Evolutionary conservation across 768 basidiomycete genomes (phyloP), one percentile per base, ranked within the genome.

Genomic region (Xerocomellus dryophilus): DNA sequence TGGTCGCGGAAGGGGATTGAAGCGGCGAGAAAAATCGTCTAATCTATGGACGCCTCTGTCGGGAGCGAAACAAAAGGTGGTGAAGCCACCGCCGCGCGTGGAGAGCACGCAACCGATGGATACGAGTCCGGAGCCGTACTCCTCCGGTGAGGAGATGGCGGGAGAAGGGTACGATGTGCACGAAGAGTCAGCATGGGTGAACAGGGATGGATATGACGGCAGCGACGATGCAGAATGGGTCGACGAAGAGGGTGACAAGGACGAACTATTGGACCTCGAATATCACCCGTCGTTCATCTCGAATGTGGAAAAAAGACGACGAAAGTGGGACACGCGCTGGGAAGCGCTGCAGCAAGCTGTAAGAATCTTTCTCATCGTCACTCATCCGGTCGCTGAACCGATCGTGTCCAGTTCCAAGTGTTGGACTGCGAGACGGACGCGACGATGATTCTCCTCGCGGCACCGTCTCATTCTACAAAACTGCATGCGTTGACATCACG

Each of bases 31-130:
- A 56, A 67, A 64, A 35, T 72, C 75, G 5, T 40, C 56, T 9
- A 75, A 76, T 53, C 54, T 78, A 18, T 67, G 73, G 29, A 56
- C 55, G 35, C 59, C 63, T 18, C 43, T 38, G 1, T 44, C 61
- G 11, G 62, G 49, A 14, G 23, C 47, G 12, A 66, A 67, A 32
- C 67, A 62, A 35, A 68, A 76, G 47, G 32, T 9, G 47, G 70
- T 84, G 34, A 83, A 83, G 63, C 85, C 84, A 1, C 89, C 89
- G 1, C 88, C 86, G 10, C 77, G 89, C 12, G 89, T 91, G 17
- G 86, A 90, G 61, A 90, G 88, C 61, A 92, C 89, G 0, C 88
- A 90, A 61, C 88, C 89, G 7, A 73, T 88, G 39, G 89, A 91
- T 59, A 90, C 88, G 11, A 89, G 85, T 57, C 88, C 87, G 0